Evolutionary conservation across 768 basidiomycete species (phyloP), one percentile per base, ranked within the genome.

Genomic region (Rhodotorula sphaerocarpa): DNA sequence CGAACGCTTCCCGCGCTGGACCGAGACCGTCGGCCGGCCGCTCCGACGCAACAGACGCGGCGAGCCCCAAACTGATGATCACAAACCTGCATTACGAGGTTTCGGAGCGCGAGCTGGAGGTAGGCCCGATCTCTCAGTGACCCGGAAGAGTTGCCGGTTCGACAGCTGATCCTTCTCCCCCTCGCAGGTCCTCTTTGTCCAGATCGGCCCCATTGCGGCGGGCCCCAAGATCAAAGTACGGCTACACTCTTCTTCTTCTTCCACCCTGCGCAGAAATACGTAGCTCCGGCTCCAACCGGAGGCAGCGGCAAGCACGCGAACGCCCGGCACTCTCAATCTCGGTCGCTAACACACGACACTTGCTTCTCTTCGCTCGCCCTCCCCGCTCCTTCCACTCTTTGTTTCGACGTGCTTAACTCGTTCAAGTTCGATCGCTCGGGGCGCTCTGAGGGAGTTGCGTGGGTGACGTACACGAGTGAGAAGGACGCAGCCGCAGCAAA

Each of bases 211-310:
- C 30, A 46, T 72, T 48, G 59, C 61, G 2, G 42, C 42, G 5
- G 60, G 53, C 20, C 72, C 72, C 31, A 61, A 67, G 62, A 72
- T 72, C 59, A 72, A 68, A 64, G 72, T 72, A 66, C 66, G 71
- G 52, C 67, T 16, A 4, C 28, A 21, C 45, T 21, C 52, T 42
- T 33, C 21, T 30, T 36, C 48, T 18, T 18, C 11, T 18, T 39
- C 42, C 18, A 10, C 53, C 9, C n/a, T n/a, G n/a, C 27, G 5
- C 55, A 15, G 27, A 48, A 50, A 31, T 10, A 14, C 55, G 36
- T 28, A 41, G 33, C 46, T 23, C 7, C 43, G 43, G 36, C 36
- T 16, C 16, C n/a, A n/a, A n/a, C n/a, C n/a, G n/a, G n/a, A n/a
- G n/a, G n/a, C n/a, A n/a, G n/a, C n/a, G n/a, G n/a, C n/a, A n/a